Conservation (phyloP, 2,329 filamentous ascomycete species). For the Cylindrodendrum hubeiense region DNA sequence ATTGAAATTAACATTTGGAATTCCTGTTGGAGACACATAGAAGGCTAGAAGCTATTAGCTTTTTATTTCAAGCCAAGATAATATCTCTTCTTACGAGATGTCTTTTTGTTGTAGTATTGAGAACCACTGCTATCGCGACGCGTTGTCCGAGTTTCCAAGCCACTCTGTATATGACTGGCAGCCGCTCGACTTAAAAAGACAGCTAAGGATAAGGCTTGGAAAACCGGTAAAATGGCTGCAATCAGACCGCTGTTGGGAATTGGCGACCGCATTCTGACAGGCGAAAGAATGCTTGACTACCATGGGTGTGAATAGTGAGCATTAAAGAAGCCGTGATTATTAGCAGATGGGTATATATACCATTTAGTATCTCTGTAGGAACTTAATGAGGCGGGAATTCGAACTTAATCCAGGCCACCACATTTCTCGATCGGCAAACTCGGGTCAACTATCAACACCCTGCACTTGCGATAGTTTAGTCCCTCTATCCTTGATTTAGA, state of each 20-base stretch:
- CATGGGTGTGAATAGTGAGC: too few relatives aligned
- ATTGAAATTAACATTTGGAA: slow-evolving; percentile 14
- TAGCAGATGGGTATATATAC: not conserved
- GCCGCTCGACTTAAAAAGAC: not conserved
- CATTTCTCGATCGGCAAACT: not conserved
- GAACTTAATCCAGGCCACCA: too few relatives aligned
- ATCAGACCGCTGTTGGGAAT: not conserved
- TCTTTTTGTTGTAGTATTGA: slow-evolving; percentile 20
- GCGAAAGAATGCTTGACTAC: not conserved
- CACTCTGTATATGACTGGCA: not conserved
- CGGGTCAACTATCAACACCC: not conserved
- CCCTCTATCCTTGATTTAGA: not conserved
- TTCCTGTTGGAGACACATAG: slow-evolving; percentile 13
- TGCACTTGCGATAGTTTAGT: not conserved
- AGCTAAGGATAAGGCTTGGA: not conserved
- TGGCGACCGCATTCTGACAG: not conserved
- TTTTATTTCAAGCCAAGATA: too few relatives aligned
- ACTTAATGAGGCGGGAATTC: not conserved
- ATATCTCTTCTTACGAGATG: not conserved
- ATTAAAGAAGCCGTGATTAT: not conserved
- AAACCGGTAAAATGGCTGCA: not conserved
- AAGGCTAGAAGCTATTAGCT: not conserved
- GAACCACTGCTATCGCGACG: not conserved
- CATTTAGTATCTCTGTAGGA: not conserved
- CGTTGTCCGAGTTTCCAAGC: not conserved